Percentiles rank a stretch among this genome's conserved stretches.
Conservation (phyloP, 169 alveolate species). For the Cryptosporidium canis region DNA sequence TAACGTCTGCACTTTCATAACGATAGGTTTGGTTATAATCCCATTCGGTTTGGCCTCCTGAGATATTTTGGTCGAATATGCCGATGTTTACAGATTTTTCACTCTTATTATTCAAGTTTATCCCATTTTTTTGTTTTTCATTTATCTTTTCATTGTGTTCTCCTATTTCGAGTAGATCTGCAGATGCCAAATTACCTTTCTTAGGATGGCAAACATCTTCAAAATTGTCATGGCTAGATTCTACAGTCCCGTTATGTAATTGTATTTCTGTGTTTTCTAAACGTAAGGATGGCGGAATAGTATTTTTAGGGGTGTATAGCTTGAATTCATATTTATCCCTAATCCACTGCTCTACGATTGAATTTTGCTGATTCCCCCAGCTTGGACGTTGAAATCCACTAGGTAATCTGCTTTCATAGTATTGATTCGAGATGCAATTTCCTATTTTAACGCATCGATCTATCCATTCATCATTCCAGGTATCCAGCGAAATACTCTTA, state of each 20-base stretch:
- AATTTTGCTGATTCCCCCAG: constrained; percentile 41
- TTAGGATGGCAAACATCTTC: background rate
- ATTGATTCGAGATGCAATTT: constrained; percentile 78
- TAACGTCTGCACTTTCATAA: background rate
- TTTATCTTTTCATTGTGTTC: background rate
- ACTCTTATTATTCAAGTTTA: background rate
- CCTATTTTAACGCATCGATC: constrained; percentile 79
- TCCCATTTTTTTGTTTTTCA: background rate
- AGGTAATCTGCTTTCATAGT: constrained; percentile 80
- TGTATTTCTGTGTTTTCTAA: background rate
- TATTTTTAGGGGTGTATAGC: constrained; percentile 78
- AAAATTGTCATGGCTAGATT: background rate
- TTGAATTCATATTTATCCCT: constrained; percentile 85
- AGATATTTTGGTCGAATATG: too few species aligned
- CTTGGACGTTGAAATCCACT: constrained; percentile 76
- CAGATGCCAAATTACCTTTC: background rate
- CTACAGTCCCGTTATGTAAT: background rate
- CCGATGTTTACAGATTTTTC: background rate
- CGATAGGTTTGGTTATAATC: background rate
- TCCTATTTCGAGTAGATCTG: constrained; percentile 4
- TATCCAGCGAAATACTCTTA: constrained; percentile 92
- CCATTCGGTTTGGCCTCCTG: background rate
- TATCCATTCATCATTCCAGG: constrained; percentile 86
- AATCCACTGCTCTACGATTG: constrained; percentile 85
- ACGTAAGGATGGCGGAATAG: constrained; percentile 21